These are phyloP conservation scores for Rubus idaeus DNA, from an alignment of 306 rosid species.

Conservation along the genomic window DNA sequence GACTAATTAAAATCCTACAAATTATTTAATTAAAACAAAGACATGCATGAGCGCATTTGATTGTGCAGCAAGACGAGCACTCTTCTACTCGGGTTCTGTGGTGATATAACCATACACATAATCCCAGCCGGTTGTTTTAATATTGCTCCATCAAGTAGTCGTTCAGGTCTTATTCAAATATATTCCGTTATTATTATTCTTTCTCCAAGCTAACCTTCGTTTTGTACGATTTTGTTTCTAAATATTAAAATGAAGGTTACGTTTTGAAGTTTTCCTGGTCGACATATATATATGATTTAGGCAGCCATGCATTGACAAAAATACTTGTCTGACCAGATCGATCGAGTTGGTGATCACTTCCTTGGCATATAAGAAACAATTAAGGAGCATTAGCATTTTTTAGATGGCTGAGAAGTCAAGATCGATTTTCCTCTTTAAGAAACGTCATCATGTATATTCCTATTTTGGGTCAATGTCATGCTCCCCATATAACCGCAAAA, in stretches of 20 bases:
- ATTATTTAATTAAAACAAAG: background rate
- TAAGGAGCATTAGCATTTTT: background rate
- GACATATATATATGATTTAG: background rate
- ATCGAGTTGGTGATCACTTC: background rate
- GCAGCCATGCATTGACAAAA: background rate
- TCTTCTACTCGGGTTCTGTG: background rate
- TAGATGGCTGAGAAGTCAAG: no score
- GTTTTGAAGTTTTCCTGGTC: background rate
- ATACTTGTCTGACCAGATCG: background rate
- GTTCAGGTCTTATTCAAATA: no score
- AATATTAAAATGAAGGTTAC: background rate
- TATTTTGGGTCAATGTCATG: no score
- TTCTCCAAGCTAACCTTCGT: background rate
- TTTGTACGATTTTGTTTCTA: background rate
- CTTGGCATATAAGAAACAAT: background rate
- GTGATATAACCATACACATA: background rate
- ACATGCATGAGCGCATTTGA: background rate
- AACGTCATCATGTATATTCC: background rate
- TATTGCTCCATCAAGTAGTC: no score
- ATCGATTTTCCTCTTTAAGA: background rate
- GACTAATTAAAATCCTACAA: background rate
- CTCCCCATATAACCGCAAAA: no score
- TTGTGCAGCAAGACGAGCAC: background rate
- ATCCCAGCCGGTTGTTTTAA: no score
- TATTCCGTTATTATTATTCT: background rate